A percentile compares a stretch with the other conserved stretches of the same genome.
Evolutionary conservation across 2,329 filamentous ascomycete genomes (phyloP).

Genomic region (Capronia epimyces): DNA sequence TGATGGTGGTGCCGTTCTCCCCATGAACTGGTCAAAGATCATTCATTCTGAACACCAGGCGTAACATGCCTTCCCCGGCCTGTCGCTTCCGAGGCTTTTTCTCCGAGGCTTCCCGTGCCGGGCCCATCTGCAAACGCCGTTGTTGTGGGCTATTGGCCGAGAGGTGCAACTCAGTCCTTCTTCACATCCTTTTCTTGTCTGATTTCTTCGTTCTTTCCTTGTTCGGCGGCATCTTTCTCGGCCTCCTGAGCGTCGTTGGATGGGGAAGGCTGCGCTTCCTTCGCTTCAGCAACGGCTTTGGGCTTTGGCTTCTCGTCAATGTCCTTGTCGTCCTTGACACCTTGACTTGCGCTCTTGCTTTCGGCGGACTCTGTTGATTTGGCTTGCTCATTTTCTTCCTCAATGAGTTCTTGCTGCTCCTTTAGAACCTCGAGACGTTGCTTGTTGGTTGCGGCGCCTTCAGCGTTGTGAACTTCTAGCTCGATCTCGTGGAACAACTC

Average conservation of each 20-base stretch:
- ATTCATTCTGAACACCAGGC: too few species aligned
- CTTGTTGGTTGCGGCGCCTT: conserved; percentile 97
- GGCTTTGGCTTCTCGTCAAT: conserved; percentile 83
- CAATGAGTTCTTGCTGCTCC: conserved; percentile 96
- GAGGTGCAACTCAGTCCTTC: conserved; percentile 16
- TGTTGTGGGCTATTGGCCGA: neutral
- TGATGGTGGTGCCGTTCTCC: too few species aligned
- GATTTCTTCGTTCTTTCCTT: conserved; percentile 35
- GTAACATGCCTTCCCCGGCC: too few species aligned
- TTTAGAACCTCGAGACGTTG: conserved; percentile 96
- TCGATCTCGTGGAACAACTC: conserved; percentile 99
- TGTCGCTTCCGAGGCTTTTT: too few species aligned
- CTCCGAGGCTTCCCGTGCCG: neutral
- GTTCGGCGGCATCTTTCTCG: conserved; percentile 39
- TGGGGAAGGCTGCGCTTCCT: conserved; percentile 31
- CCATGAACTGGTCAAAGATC: too few species aligned
- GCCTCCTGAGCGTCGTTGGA: conserved; percentile 50
- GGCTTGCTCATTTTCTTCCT: conserved; percentile 92
- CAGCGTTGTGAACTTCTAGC: conserved; percentile 92
- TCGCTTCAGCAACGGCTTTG: conserved; percentile 44
- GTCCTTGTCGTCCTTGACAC: conserved; percentile 69
- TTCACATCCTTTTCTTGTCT: conserved; percentile 26
- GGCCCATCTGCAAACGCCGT: neutral
- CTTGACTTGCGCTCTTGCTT: conserved; percentile 58
- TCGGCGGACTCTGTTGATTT: conserved; percentile 59